Percentiles rank a stretch among this genome's conserved stretches.
phyloP scores from a whole-genome alignment of 495 filamentous ascomycete species.

The Penicillium fimorum region DNA sequence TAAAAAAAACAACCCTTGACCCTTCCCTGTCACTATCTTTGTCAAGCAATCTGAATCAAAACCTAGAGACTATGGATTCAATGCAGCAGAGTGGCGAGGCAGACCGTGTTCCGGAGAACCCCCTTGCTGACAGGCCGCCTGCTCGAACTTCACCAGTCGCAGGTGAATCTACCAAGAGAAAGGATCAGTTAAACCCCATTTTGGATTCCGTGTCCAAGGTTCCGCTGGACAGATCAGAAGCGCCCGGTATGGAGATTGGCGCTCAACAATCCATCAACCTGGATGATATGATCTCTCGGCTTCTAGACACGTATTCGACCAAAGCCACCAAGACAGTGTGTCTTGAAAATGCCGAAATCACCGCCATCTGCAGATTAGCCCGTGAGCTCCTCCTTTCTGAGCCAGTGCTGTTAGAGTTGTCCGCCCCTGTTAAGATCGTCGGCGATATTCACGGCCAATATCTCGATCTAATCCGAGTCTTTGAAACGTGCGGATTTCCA shows the following conservation, averaged over 20 bases:
- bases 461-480: slow-evolving; percentile 93
- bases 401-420: slow-evolving; percentile 85
- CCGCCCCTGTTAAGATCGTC: slow-evolving; percentile 95
- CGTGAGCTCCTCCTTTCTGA: slow-evolving; percentile 88
- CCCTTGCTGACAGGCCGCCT: slow-evolving; percentile 62
- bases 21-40: slow-evolving; percentile 89
- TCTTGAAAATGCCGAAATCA: slow-evolving; percentile 95
- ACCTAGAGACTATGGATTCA: slow-evolving; percentile 72
- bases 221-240: slow-evolving; percentile 37
- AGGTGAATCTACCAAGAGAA: slow-evolving; percentile 64
- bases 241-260: slow-evolving; percentile 52
- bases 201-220: slow-evolving; percentile 46
- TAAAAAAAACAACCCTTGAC: slow-evolving; percentile 35
- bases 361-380: slow-evolving; percentile 80
- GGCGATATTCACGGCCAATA: slow-evolving; percentile 98
- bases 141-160: slow-evolving; percentile 52
- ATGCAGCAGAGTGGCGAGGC: slow-evolving; percentile 88
- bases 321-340: slow-evolving; percentile 97
- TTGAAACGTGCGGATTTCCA: slow-evolving; percentile 99
- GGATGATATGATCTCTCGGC: slow-evolving; percentile 93
- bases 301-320: slow-evolving; percentile 92
- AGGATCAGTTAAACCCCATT: slow-evolving; percentile 65
- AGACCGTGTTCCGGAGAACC: slow-evolving; percentile 93
- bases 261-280: slow-evolving; percentile 88
- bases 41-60: slow-evolving; percentile 71